Evolutionary conservation across 352 stramenopile genomes (phyloP).

Genomic region (Globisporangium nagaii): DNA sequence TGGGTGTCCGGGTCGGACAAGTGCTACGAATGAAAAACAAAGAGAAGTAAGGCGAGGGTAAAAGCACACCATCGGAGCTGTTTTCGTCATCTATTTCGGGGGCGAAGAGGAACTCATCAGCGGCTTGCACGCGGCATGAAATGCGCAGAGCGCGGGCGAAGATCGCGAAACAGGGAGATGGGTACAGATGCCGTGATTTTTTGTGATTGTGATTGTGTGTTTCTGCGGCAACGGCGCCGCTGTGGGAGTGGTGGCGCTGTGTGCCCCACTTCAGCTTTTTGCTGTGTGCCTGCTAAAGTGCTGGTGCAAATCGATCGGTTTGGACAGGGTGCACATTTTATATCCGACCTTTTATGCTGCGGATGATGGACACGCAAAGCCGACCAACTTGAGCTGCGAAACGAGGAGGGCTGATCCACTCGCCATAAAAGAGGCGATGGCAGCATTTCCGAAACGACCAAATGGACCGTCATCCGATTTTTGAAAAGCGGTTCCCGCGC

Average conservation of each 20-base stretch:
- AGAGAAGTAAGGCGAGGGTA: too few relatives aligned
- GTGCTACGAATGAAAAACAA: too few relatives aligned
- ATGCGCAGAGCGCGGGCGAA: neutral
- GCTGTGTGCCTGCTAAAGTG: neutral
- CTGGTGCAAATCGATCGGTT: neutral
- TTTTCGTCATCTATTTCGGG: constrained; percentile 3
- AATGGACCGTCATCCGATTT: too few relatives aligned
- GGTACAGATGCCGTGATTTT: too few relatives aligned
- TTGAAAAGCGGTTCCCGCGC: too few relatives aligned
- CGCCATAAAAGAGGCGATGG: neutral
- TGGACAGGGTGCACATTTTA: neutral
- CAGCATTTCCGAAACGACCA: neutral
- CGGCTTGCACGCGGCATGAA: neutral
- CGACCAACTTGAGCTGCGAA: neutral
- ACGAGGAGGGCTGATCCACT: neutral
- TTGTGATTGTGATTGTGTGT: neutral
- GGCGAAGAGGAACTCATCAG: neutral
- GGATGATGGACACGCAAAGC: neutral
- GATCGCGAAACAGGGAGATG: neutral
- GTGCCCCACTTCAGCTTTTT: neutral
- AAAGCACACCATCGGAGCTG: neutral
- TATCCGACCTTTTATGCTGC: too few relatives aligned
- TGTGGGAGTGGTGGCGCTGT: neutral
- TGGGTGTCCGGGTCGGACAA: too few relatives aligned
- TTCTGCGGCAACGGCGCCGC: neutral